Conservation (phyloP, 768 basidiomycete genomes). For the Phylloporus scabripes region DNA sequence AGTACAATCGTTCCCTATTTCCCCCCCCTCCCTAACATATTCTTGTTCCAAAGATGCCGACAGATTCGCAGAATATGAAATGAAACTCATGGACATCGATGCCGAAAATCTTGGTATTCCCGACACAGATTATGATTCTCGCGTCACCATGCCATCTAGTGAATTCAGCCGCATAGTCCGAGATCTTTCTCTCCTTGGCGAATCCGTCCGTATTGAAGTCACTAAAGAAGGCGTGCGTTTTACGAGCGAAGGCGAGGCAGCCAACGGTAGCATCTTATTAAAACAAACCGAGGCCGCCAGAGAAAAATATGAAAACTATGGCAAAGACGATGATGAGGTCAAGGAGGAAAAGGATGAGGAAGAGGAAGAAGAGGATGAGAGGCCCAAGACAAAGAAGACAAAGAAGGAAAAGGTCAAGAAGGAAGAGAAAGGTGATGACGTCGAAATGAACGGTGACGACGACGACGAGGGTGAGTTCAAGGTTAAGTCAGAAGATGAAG, state of each 20-base stretch:
- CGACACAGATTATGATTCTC: constrained; percentile 95
- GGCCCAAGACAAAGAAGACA: constrained; percentile 23
- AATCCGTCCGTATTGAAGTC: constrained; percentile 93
- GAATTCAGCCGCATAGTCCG: constrained; percentile 94
- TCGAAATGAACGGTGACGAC: constrained; percentile 48
- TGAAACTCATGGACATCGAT: constrained; percentile 99
- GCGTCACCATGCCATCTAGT: constrained; percentile 75
- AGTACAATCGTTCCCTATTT: not conserved
- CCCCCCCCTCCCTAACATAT: not conserved
- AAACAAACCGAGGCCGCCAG: constrained; percentile 61
- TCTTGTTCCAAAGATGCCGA: constrained; percentile 77
- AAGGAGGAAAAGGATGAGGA: constrained; percentile 38
- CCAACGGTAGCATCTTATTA: constrained; percentile 81
- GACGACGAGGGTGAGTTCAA: constrained; percentile 45
- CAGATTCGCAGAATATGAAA: constrained; percentile 94
- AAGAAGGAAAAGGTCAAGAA: constrained; percentile 39
- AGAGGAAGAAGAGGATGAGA: constrained; percentile 31
- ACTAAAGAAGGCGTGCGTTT: constrained; percentile 95
- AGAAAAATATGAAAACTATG: constrained; percentile 37
- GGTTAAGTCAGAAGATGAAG: constrained; percentile 40
- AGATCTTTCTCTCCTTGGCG: constrained; percentile 85
- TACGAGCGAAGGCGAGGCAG: constrained; percentile 88
- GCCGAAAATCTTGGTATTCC: constrained; percentile 92
- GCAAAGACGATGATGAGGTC: constrained; percentile 38
- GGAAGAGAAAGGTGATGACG: constrained; percentile 38